Base-by-base conservation (phyloP, 257 asterid genomes). In the Ligustrum vulgare region DNA sequence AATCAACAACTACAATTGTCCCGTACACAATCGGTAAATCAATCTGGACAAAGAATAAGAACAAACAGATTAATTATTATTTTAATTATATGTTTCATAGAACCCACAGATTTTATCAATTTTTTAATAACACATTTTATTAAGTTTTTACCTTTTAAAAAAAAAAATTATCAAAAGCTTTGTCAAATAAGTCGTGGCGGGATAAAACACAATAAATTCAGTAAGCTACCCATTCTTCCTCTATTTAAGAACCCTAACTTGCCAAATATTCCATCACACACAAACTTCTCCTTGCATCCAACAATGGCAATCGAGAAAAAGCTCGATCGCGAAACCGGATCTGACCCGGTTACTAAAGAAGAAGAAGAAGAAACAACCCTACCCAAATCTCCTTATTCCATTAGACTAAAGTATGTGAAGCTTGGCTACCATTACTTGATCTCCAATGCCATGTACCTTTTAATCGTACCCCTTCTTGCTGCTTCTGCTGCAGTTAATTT, bases 401-500 rank as follows among this genome's bases (percentile, higher is more conserved):
- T 60, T 60, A n/a, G 67, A 60, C 67, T 60, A 11, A 60, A 60
- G 11, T 35, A 12, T 35, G 37, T 49, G 12, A 73, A 69, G 64
- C 33, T 20, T 18, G 20, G 31, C 41, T 79, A 66, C 67, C 69
- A 76, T 35, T 72, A 51, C 67, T 25, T 80, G 8, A 33, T 74
- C n/a, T 78, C 75, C 70, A 60, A 72, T 41, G 54, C 63, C 32
- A 22, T 60, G 16, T 72, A 67, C 80, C 32, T 76, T 11, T 72
- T 80, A 60, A 23, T 72, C 80, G 34, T 80, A 78, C 76, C 81
- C 22, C n/a, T 77, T 63, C 63, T 77, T 36, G 66, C 65, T 4
- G 10, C 45, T 20, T 69, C 43, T 7, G 10, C 60, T 5, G 45
- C 73, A 23, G 18, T 60, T 22, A 35, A 56, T 62, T 3, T 70